Evolutionary conservation across 78 protist genomes (phyloP).

Genomic region (slime mould (Dictyostelium discoideum)): DNA sequence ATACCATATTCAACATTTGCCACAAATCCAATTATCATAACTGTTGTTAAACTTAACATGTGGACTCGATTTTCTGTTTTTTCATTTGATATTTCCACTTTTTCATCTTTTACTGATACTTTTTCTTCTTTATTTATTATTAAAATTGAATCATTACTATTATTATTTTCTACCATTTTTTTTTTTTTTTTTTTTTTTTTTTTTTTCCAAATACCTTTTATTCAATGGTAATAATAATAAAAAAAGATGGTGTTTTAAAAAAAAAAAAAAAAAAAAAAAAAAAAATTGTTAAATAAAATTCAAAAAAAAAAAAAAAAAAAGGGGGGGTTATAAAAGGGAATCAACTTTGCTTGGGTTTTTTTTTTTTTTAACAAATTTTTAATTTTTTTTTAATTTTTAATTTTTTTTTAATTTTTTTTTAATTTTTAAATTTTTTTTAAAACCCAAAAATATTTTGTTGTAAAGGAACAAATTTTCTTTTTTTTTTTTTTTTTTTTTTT

Average conservation of each 20-base stretch:
- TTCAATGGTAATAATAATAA: too few species aligned
- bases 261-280: background rate
- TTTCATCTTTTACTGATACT: background rate
- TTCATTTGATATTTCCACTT: background rate
- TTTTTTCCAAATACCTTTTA: background rate
- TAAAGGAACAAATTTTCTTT: too few species aligned
- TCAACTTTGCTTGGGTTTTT: too few species aligned
- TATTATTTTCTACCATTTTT: background rate
- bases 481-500: too few species aligned
- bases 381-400: too few species aligned
- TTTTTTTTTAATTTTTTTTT: too few species aligned
- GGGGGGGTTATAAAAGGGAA: too few species aligned
- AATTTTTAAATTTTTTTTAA: too few species aligned
- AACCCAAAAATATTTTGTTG: background rate
- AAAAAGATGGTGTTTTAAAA: background rate
- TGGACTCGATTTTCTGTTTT: background rate
- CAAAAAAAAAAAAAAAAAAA: too few species aligned
- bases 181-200: conserved; percentile 3
- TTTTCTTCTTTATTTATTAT: background rate
- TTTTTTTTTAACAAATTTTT: too few species aligned
- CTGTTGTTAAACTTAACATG: conserved; percentile 21
- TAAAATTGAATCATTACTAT: background rate
- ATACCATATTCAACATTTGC: conserved; percentile 62
- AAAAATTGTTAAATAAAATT: too few species aligned
- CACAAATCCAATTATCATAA: conserved; percentile 62